phyloP scores from a whole-genome alignment of 371 early-diverging fungal genomes.

The Syncephalastrum monosporum region DNA sequence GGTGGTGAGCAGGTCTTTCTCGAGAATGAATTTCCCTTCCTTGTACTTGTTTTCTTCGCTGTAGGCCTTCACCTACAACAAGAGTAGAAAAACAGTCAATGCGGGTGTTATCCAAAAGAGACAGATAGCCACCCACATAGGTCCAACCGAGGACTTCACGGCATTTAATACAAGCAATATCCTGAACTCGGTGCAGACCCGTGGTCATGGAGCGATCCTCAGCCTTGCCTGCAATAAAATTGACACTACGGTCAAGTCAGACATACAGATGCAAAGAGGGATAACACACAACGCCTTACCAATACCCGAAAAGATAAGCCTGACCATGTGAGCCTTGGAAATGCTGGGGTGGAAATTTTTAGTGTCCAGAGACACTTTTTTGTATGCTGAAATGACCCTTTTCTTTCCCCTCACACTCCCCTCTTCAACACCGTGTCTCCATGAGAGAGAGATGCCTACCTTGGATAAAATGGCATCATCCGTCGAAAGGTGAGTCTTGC shows the following conservation, averaged over 20 bases:
- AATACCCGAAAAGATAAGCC: conserved; percentile 64
- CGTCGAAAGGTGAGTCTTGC: conserved; percentile 75
- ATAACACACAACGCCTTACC: conserved; percentile 39
- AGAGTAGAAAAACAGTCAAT: background rate
- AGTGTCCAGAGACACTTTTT: no score
- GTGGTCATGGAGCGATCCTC: conserved; percentile 69
- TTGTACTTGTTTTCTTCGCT: conserved; percentile 69
- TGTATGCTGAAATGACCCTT: no score
- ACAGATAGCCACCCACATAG: conserved; percentile 48
- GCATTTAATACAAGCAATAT: conserved; percentile 63
- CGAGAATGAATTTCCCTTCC: conserved; percentile 72
- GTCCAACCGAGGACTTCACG: conserved; percentile 68
- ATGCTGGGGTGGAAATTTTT: conserved; percentile 29
- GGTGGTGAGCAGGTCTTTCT: conserved; percentile 34
- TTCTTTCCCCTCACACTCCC: no score
- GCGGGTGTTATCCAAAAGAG: no score
- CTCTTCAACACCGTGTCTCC: no score
- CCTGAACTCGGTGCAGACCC: conserved; percentile 66
- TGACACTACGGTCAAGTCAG: conserved; percentile 43
- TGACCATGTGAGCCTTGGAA: conserved; percentile 69
- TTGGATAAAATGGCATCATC: conserved; percentile 66
- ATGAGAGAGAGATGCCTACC: conserved; percentile 27
- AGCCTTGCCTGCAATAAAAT: conserved; percentile 57
- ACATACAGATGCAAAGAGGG: background rate
- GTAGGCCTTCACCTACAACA: conserved; percentile 53